Percentiles rank a stretch among this genome's conserved stretches.
Conservation (phyloP, 768 basidiomycete species). For the Suillus placidus region DNA sequence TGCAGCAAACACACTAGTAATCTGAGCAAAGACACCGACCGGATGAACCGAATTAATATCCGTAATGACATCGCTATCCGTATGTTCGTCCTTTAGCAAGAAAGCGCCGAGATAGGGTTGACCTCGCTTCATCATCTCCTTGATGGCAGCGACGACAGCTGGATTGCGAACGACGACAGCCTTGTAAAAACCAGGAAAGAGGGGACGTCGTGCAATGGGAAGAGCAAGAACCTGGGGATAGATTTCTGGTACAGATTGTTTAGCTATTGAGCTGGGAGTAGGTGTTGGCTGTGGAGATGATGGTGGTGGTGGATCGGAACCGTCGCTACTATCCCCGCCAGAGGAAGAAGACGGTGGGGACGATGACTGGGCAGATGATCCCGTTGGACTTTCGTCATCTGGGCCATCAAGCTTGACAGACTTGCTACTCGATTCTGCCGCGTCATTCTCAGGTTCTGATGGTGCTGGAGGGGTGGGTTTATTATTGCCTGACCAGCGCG, state of each 20-base stretch:
- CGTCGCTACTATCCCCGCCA: constrained; percentile 40
- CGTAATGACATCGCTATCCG: constrained; percentile 91
- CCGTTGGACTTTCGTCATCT: constrained; percentile 35
- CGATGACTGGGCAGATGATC: constrained; percentile 36
- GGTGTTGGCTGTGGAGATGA: constrained; percentile 38
- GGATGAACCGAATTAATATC: constrained; percentile 85
- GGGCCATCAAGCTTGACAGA: constrained; percentile 26
- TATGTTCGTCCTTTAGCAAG: constrained; percentile 90
- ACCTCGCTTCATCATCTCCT: constrained; percentile 95
- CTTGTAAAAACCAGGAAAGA: constrained; percentile 98
- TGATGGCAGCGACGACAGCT: constrained; percentile 88
- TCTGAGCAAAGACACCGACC: constrained; percentile 96
- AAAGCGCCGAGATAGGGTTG: constrained; percentile 98
- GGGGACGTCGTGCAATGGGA: constrained; percentile 91
- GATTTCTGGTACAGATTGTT: constrained; percentile 83
- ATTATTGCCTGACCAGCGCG: constrained; percentile 45
- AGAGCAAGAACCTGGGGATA: constrained; percentile 96
- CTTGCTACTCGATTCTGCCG: constrained; percentile 25
- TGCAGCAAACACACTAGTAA: constrained; percentile 87
- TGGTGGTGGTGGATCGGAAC: constrained; percentile 43
- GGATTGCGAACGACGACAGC: constrained; percentile 94
- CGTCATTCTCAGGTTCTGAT: constrained; percentile 27
- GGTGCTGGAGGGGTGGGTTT: constrained; percentile 30
- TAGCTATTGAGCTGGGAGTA: constrained; percentile 64
- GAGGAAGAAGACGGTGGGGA: constrained; percentile 43